Evolutionary conservation across 495 filamentous ascomycete genomes (phyloP), one percentile per base, ranked within the genome.

Genomic region (Zalerion maritima): DNA sequence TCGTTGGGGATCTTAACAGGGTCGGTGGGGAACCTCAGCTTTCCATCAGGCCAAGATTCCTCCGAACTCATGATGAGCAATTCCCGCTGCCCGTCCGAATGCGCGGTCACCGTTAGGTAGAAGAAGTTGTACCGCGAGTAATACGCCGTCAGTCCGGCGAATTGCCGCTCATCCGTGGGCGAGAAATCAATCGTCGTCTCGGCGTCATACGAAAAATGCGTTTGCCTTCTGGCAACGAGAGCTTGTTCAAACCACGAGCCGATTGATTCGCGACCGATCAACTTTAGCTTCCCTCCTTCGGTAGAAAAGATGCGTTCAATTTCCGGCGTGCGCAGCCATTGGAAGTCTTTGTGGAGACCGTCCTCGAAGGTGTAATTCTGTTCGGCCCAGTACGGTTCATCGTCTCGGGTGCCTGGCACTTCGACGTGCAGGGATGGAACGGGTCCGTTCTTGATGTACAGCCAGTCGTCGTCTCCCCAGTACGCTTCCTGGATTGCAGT

Each of bases 61-160:
- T 71, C 63, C 4, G 60, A 65, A 6, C 49, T 47, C 41, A 65
- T 36, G 32, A 71, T 60, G 5, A 67, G 47, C 16, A 71, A 43
- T 37, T 71, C 66, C 1, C 66, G 49, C 35, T 63, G 53, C 10
- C 66, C 64, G 34, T 68, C 61, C 3, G 54, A 48, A 35, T 69
- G 54, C 1, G 63, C 64, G n/a, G 61, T 60, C 7, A 71, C 62
- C 0, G 62, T 58, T 5, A 71, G 46, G 32, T 71, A 71, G 48
- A 69, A 69, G 45, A 71, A 69, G 42, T 71, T 71, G 48, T 50
- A 69, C 3, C 66, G 62, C 38, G 62, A 66, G 45, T 71, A 71
- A 38, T 69, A 71, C 14, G 59, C 61, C n/a, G 62, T 63, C 13
- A 71, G 45, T 1, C 66, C 66, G 2, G 64, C 66, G 35, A 67